Conservation (phyloP, 345 rosid genomes). For the Salix brachista region DNA sequence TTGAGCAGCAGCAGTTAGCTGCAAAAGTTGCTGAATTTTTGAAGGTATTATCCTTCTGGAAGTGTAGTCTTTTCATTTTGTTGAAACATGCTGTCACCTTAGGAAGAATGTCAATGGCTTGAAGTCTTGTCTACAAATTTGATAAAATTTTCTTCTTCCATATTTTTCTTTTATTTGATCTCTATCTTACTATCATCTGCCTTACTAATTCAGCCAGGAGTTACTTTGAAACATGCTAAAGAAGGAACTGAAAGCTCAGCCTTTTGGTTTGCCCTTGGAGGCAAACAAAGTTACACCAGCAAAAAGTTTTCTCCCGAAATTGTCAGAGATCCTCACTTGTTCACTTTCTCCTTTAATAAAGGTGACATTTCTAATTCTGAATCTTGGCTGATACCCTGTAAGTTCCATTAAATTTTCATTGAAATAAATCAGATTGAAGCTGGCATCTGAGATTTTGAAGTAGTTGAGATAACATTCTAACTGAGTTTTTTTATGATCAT, state of each 20-base stretch:
- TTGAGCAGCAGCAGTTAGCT: conserved; percentile 86
- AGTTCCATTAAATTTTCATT: conserved; percentile 4
- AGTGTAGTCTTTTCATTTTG: not conserved
- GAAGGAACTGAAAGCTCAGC: conserved; percentile 97
- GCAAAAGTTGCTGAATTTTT: conserved; percentile 80
- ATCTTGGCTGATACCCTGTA: not conserved
- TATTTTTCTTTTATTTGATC: conserved; percentile 14
- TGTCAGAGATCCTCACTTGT: conserved; percentile 86
- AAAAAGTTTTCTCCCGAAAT: conserved; percentile 57
- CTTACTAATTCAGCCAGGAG: conserved; percentile 69
- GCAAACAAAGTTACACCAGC: conserved; percentile 84
- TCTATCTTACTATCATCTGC: conserved; percentile 20
- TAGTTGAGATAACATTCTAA: conserved; percentile 31
- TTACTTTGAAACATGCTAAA: conserved; percentile 75
- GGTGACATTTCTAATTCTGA: conserved; percentile 40
- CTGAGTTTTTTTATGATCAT: conserved; percentile 30
- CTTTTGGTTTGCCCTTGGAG: conserved; percentile 98
- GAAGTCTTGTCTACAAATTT: not conserved
- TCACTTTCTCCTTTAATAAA: conserved; percentile 57
- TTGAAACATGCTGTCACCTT: not conserved
- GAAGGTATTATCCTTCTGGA: conserved; percentile 46
- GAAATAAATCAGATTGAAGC: not conserved
- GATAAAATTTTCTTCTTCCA: conserved; percentile 10
- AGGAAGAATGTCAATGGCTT: not conserved
- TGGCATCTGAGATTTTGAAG: conserved; percentile 3